These are phyloP conservation scores for Wickerhamomyces hampshirensis DNA, from an alignment of 805 yeast species.

Conservation along the genomic window DNA sequence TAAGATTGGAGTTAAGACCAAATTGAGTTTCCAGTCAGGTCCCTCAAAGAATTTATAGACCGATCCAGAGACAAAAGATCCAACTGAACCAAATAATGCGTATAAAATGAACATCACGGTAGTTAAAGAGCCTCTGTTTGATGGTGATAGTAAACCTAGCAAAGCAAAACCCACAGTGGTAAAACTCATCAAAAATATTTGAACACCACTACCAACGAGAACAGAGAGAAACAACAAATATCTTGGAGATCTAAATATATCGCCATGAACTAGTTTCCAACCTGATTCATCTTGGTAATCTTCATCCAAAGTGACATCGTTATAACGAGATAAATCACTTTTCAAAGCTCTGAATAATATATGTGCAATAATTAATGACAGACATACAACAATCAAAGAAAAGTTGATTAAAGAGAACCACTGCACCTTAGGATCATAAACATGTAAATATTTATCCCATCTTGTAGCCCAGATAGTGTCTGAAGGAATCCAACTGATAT, in stretches of 20 bases:
- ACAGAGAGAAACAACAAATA: constrained; percentile 69
- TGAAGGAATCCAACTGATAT: constrained; percentile 67
- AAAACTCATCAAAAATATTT: constrained; percentile 70
- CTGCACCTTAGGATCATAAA: constrained; percentile 87
- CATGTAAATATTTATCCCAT: constrained; percentile 96
- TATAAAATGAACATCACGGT: constrained; percentile 85
- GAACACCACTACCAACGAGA: constrained; percentile 84
- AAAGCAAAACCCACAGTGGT: constrained; percentile 78
- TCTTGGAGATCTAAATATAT: constrained; percentile 83
- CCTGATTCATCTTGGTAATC: constrained; percentile 92
- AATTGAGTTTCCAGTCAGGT: constrained; percentile 81
- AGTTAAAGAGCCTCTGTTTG: constrained; percentile 88
- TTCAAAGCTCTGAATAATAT: constrained; percentile 73
- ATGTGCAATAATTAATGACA: constrained; percentile 75
- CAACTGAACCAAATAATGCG: constrained; percentile 74
- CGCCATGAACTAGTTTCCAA: constrained; percentile 96
- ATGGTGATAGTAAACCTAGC: constrained; percentile 86
- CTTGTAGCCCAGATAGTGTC: constrained; percentile 93
- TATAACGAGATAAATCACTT: constrained; percentile 82
- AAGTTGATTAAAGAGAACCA: constrained; percentile 93
- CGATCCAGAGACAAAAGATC: constrained; percentile 84
- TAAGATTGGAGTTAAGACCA: constrained; percentile 74
- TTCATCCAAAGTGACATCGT: constrained; percentile 81
- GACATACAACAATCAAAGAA: constrained; percentile 69
- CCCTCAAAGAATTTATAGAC: constrained; percentile 90